A percentile compares a stretch with the other conserved stretches of the same genome.
Conservation (phyloP, 1,284 basidiomycete genomes). For the Apiotrichum laibachii region DNA sequence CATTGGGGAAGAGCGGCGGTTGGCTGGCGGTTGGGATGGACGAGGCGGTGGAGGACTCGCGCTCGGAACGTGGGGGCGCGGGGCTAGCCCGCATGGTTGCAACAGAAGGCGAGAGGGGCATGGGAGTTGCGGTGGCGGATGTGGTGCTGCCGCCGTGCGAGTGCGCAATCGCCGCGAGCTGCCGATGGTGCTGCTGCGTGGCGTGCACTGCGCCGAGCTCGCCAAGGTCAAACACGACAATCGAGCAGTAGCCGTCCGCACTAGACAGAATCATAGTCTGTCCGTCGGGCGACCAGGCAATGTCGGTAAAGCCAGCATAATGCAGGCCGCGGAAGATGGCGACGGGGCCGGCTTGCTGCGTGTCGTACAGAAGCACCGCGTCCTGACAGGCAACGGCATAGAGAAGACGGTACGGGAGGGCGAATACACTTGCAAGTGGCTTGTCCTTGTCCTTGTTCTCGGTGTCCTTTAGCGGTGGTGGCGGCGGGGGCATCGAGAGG, state of each 20-base stretch:
- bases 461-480: slow-evolving; percentile 46
- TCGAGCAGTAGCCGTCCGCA: slow-evolving; percentile 94
- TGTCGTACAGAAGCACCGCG: slow-evolving; percentile 91
- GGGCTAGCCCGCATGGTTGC: slow-evolving; percentile 48
- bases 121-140: slow-evolving; percentile 37
- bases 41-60: slow-evolving; percentile 42
- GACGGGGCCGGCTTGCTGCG: slow-evolving; percentile 89
- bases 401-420: slow-evolving; percentile 88
- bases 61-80: slow-evolving; percentile 36
- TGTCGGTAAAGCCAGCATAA: slow-evolving; percentile 96
- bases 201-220: slow-evolving; percentile 83
- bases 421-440: slow-evolving; percentile 61
- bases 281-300: slow-evolving; percentile 95
- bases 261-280: slow-evolving; percentile 88
- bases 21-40: slow-evolving; percentile 18
- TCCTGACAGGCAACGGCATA: slow-evolving; percentile 98
- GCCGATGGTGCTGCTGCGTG: slow-evolving; percentile 80
- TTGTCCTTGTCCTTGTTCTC: slow-evolving; percentile 28
- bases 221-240: slow-evolving; percentile 72
- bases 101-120: slow-evolving; percentile 54
- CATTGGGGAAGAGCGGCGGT: slow-evolving; percentile 23
- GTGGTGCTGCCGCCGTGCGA: slow-evolving; percentile 55
- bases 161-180: slow-evolving; percentile 80
- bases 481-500: slow-evolving; percentile 50
- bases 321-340: slow-evolving; percentile 92